Evolutionary conservation across 1,139 yeast genomes (phyloP), one percentile per base, ranked within the genome.

Genomic region (Debaryomyces coudertii): DNA sequence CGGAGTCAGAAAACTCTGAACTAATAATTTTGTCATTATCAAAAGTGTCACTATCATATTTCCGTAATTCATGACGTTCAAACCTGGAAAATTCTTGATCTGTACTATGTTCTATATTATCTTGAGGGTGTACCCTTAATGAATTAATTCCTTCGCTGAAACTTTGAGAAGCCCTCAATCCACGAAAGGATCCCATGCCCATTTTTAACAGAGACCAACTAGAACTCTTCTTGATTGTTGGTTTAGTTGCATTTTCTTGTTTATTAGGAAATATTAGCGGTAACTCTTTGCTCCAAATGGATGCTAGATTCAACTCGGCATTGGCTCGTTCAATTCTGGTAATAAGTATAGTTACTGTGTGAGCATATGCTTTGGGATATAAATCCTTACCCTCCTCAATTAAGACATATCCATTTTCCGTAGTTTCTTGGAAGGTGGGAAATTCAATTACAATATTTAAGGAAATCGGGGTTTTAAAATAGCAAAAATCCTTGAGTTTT

Each of bases 281-380:
- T 7, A 63, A 40, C 8, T 53, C 60, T 8, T 37, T 41, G 46
- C 62, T 57, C 63, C 66, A 63, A 1, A 62, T 40, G 22, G 49
- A 42, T 8, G 45, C 48, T 11, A 62, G 46, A 29, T 42, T 48
- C 15, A 42, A 47, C 42, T 64, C 67, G n/a, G 53, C 52, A 22
- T 39, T 44, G 5, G 49, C 35, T 35, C 66, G 49, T 24, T 53
- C 58, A 28, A 28, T 29, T 34, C 49, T 43, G 29, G 51, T 45
- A 27, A 50, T 42, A 7, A 35, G 29, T 27, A 48, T 25, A 4
- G 29, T 36, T 28, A 34, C 34, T 9, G 33, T 41, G 2, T 15
- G 25, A 9, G 39, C 20, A 28, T 45, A 18, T 22, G 23, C n/a
- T 11, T 27, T 20, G 5, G 35, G 44, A 30, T 42, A 24, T 11